Base-by-base conservation (phyloP, 2,329 filamentous ascomycete genomes). In the Malbranchea zuffiana region DNA sequence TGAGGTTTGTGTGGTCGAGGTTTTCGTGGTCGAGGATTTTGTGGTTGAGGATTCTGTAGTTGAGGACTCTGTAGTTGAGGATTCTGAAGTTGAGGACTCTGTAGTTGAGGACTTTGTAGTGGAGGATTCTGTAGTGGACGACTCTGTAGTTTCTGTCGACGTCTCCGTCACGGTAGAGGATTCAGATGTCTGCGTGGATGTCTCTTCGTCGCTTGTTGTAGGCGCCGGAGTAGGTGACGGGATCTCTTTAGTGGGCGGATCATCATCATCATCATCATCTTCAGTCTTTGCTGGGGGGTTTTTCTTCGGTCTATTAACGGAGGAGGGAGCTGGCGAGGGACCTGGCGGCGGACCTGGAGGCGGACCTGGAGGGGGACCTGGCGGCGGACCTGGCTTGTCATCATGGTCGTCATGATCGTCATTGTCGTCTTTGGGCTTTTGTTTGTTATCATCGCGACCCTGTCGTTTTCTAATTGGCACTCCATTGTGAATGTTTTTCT, bases 371-470 rank as follows among this genome's bases (percentile, higher is more conserved):
- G n/a, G n/a, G n/a, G n/a, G n/a, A n/a, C n/a, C 6, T n/a, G 27
- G 15, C 13, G 27, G 8, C 15, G 27, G 15, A 8, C 15, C 10
- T 30, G 21, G n/a, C 8, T 25, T 35, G n/a, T 25, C 16, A 15
- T 25, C 15, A 25, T 35, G 19, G 8, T 25, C 32, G 16, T 25
- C 32, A 17, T 35, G 19, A 15, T n/a, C 32, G n/a, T 31, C 28
- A 12, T 21, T 21, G 5, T 23, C 18, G 11, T 12, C 31, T 10
- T 34, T 34, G 5, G n/a, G 12, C 17, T 34, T 34, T 6, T 13
- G n/a, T 1, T 6, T 18, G 18, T 21, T n/a, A n/a, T n/a, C n/a
- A n/a, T n/a, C n/a, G n/a, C n/a, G n/a, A n/a, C n/a, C n/a, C n/a
- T n/a, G n/a, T n/a, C n/a, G n/a, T n/a, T n/a, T n/a, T n/a, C n/a